These are phyloP conservation scores for Rhododendron simsii DNA, from an alignment of 148 eudicot species.

Conservation along the genomic window DNA sequence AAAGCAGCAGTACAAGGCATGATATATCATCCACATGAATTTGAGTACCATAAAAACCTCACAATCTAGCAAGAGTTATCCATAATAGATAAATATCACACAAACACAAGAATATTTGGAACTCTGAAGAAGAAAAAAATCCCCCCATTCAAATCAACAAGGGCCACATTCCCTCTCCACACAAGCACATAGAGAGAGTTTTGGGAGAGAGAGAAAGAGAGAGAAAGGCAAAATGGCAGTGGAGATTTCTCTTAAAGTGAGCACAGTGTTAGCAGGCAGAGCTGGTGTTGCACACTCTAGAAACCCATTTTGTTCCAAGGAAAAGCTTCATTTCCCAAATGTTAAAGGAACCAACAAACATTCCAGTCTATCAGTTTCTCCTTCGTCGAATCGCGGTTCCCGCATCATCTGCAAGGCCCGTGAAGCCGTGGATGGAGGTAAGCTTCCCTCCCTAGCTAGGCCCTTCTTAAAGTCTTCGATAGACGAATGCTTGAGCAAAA, in stretches of 20 bases:
- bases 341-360: not conserved
- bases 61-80: not conserved
- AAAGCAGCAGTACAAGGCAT: not conserved
- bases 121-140: not conserved
- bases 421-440: conserved; percentile 53
- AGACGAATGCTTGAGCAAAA: not conserved
- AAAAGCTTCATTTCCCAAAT: conserved; percentile 2
- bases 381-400: conserved; percentile 19
- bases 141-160: not conserved
- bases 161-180: not conserved
- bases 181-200: not conserved
- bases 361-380: not conserved
- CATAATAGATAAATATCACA: not conserved
- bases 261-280: conserved; percentile 20
- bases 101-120: not conserved
- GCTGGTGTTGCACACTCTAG: conserved; percentile 8
- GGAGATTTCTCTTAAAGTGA: conserved; percentile 24
- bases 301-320: conserved; percentile 11
- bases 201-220: not conserved
- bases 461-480: not conserved
- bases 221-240: conserved; percentile 5
- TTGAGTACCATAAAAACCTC: conserved; percentile 1
- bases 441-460: not conserved
- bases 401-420: conserved; percentile 47
- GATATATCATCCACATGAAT: not conserved